phyloP scores from a whole-genome alignment of 2,329 filamentous ascomycete genomes.

The Paracoccidioides lutzii region DNA sequence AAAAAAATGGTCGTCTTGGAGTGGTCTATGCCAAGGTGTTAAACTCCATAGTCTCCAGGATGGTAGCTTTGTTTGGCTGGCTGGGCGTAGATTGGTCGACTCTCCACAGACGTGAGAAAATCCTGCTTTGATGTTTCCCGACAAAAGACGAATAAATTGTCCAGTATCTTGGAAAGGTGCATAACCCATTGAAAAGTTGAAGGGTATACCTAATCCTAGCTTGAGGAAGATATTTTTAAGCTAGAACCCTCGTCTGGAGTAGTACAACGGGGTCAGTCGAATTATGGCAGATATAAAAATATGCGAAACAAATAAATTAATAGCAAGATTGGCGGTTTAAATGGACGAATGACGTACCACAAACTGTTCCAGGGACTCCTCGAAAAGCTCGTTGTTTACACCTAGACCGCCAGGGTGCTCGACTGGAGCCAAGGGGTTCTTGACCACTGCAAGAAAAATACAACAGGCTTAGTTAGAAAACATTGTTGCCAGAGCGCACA shows the following conservation, averaged over 20 bases:
- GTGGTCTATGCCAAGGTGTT: too few relatives aligned
- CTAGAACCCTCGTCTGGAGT: background rate
- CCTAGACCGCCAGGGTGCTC: conserved; percentile 50
- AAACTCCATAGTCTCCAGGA: too few relatives aligned
- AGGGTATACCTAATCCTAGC: too few relatives aligned
- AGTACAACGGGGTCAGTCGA: background rate
- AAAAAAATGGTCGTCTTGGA: too few relatives aligned
- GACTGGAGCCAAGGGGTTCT: conserved; percentile 49
- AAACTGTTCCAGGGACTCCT: conserved; percentile 42
- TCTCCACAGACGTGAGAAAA: too few relatives aligned
- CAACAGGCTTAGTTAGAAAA: background rate
- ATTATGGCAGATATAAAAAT: background rate
- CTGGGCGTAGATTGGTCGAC: too few relatives aligned
- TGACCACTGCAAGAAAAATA: conserved; percentile 38
- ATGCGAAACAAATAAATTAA: background rate
- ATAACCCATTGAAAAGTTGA: too few relatives aligned
- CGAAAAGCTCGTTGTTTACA: conserved; percentile 53
- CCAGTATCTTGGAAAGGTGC: too few relatives aligned
- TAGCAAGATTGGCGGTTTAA: background rate
- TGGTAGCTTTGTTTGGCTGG: too few relatives aligned
- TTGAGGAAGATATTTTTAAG: background rate
- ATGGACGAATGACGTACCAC: conserved; percentile 25
- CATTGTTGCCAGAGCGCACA: background rate
- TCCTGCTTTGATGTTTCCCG: too few relatives aligned
- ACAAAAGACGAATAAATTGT: too few relatives aligned